Evolutionary conservation across 1,139 yeast species (phyloP).

Genomic region (Hyphopichia khmerensis): DNA sequence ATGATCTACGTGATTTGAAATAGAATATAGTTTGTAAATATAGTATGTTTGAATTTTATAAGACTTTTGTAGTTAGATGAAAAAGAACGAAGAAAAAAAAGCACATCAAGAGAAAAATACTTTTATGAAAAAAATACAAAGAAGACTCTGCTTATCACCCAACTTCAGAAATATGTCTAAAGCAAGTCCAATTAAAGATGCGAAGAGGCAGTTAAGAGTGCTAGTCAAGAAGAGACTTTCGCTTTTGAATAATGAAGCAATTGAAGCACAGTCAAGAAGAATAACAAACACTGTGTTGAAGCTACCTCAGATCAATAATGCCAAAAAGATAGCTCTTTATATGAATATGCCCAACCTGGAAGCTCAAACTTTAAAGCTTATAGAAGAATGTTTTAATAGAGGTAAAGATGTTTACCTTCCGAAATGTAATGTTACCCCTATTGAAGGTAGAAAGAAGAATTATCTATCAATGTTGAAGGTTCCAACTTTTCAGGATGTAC

Average conservation of each 20-base stretch:
- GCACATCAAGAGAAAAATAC: neutral
- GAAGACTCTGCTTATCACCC: too few relatives aligned
- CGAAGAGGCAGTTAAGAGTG: constrained; percentile 17
- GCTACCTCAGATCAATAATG: constrained; percentile 38
- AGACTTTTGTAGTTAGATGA: too few relatives aligned
- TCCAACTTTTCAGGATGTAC: constrained; percentile 38
- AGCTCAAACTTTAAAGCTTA: constrained; percentile 52
- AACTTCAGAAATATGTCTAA: neutral
- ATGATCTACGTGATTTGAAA: neutral
- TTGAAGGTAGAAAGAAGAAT: constrained; percentile 31
- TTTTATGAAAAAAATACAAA: neutral
- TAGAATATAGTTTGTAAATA: too few relatives aligned
- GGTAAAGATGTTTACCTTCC: constrained; percentile 53
- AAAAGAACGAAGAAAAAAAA: too few relatives aligned
- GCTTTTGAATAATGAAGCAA: constrained; percentile 11
- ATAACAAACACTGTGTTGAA: constrained; percentile 28
- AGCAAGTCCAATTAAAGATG: constrained; percentile 8
- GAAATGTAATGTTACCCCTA: constrained; percentile 30
- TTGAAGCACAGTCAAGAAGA: constrained; percentile 18
- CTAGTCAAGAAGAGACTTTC: constrained; percentile 17
- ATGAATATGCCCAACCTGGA: constrained; percentile 70
- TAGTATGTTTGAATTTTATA: too few relatives aligned
- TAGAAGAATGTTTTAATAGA: constrained; percentile 46
- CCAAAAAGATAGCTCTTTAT: constrained; percentile 57
- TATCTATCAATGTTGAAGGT: constrained; percentile 62